Evolutionary conservation across 2,329 filamentous ascomycete species (phyloP), one percentile per base, ranked within the genome.

Genomic region (Didymella pomorum): DNA sequence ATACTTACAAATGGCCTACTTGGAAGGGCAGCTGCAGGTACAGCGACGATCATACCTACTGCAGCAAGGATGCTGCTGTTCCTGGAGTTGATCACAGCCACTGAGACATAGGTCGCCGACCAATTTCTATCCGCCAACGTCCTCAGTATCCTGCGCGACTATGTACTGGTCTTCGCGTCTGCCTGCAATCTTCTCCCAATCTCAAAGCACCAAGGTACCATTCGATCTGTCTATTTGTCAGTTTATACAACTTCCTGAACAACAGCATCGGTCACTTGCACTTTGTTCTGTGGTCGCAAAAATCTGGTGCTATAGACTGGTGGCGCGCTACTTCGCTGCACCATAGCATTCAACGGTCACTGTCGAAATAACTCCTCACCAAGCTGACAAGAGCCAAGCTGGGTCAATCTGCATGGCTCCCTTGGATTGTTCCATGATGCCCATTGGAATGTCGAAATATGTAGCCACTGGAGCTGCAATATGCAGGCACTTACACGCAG

Each of bases 31-130:
- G 11, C 49, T 50, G 50, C 56, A 50, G 50, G 56, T 58, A 58
- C 56, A 44, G 50, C 41, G 46, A 52, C 29, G 43, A 58, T 52
- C 49, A 41, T 46, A 41, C 56, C 50, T 42, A 33, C 50, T 35
- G 26, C 46, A 46, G 31, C 35, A 21, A 47, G 28, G 20, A 35
- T 54, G 26, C 25, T 42, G 41, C 45, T 54, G 25, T 42, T 50
- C 50, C 28, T 58, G 41, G 56, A 50, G 26, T 54, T 29, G 31
- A 50, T 50, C 49, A 52, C 20, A 42, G 37, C 20, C 35, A 25
- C 46, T 46, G 23, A 33, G 16, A 46, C 18, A 35, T 14, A 42
- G 31, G 11, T 54, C 46, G 52, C 52, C 43, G 49, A 60, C 37
- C 42, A 33, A 4, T n/a, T 42, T 37, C 7, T 18, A 29, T n/a